These are phyloP conservation scores for Dacryopinax primogenitus DNA, from an alignment of 768 basidiomycete genomes.

Conservation along the genomic window DNA sequence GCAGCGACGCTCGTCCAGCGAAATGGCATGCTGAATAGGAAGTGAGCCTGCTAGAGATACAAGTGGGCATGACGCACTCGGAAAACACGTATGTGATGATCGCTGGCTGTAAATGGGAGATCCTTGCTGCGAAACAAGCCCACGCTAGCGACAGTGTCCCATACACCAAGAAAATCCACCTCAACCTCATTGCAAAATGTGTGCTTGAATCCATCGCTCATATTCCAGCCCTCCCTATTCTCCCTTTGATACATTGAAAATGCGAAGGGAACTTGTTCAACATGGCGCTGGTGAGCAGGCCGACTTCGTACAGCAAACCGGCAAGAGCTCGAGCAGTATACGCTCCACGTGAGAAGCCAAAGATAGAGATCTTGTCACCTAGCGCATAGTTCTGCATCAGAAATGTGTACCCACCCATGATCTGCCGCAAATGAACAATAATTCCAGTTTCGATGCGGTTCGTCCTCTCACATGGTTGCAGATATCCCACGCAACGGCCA, in stretches of 20 bases:
- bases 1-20: constrained; percentile 60
- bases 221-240: constrained; percentile 8
- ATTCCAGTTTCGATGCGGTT: not conserved
- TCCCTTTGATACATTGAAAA: constrained; percentile 16
- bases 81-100: constrained; percentile 18
- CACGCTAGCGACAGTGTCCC: constrained; percentile 22
- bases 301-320: constrained; percentile 23
- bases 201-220: constrained; percentile 18
- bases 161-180: constrained; percentile 21
- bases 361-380: constrained; percentile 35
- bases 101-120: constrained; percentile 18
- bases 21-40: constrained; percentile 41
- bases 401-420: constrained; percentile 54
- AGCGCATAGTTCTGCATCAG: constrained; percentile 64
- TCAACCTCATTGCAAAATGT: constrained; percentile 17
- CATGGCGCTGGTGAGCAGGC: constrained; percentile 18
- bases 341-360: constrained; percentile 28
- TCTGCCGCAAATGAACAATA: not conserved
- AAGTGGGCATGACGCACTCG: constrained; percentile 7
- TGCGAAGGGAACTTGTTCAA: constrained; percentile 19
- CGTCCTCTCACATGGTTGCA: constrained; percentile 13
- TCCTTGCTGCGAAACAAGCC: constrained; percentile 18
- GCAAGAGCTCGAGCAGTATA: constrained; percentile 25
- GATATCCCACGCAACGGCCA: constrained; percentile 16
- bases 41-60: not conserved